phyloP scores from a whole-genome alignment of 2,329 filamentous ascomycete genomes.

The Pseudogymnoascus sp. region DNA sequence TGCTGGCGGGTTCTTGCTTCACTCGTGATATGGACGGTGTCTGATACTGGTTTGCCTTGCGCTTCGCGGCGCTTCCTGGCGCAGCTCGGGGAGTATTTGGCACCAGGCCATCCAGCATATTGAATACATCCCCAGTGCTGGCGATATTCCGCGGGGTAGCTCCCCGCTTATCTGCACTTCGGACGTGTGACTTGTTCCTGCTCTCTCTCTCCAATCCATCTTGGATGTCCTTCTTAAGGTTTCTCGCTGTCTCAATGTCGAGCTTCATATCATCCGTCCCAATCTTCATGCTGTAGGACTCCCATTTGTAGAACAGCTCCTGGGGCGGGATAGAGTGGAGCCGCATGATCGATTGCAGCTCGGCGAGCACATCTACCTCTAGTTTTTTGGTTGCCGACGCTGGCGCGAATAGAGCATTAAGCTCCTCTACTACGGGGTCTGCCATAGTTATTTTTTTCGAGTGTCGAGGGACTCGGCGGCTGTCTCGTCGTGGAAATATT shows the following conservation, averaged over 20 bases:
- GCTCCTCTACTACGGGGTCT: slow-evolving; percentile 19
- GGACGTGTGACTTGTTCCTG: slow-evolving; percentile 57
- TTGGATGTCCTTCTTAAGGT: slow-evolving; percentile 81
- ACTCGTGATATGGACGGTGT: slow-evolving; percentile 42
- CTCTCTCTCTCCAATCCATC: slow-evolving; percentile 74
- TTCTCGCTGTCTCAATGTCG: slow-evolving; percentile 62
- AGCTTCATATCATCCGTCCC: slow-evolving; percentile 68
- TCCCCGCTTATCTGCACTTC: slow-evolving; percentile 56
- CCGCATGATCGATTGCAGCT: slow-evolving; percentile 79
- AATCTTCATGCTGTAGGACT: slow-evolving; percentile 95
- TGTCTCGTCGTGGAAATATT: slow-evolving; percentile 3
- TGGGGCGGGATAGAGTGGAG: slow-evolving; percentile 74
- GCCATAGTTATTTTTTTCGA: slow-evolving; percentile 15
- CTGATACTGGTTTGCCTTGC: slow-evolving; percentile 32
- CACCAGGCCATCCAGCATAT: slow-evolving; percentile 68
- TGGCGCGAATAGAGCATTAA: slow-evolving; percentile 25
- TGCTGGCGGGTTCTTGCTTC: slow-evolving; percentile 38
- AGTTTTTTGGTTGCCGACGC: slow-evolving; percentile 35
- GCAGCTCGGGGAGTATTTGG: slow-evolving; percentile 49
- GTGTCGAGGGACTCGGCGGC: background rate
- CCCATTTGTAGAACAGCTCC: slow-evolving; percentile 98
- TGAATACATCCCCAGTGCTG: slow-evolving; percentile 64
- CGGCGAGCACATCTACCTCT: slow-evolving; percentile 68
- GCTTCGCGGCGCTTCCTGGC: slow-evolving; percentile 22
- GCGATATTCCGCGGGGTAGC: slow-evolving; percentile 55